Base-by-base conservation (phyloP, 495 filamentous ascomycete species). In the Friedmanniomyces endolithicus region DNA sequence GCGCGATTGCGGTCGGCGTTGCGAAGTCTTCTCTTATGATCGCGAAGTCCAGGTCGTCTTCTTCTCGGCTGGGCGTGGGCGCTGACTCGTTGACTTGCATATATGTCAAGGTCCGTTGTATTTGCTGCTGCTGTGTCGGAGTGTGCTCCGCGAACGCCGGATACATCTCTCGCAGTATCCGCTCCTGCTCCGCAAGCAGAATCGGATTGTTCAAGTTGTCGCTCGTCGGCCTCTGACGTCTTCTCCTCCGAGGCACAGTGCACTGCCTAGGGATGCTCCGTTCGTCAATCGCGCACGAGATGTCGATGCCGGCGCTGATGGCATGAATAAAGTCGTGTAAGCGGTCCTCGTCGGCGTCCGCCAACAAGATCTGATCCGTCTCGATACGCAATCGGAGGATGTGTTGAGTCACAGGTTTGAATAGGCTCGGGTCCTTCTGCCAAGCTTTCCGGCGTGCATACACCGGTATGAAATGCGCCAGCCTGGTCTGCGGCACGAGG, bases 361-460 rank as follows among this genome's bases (percentile, higher is more conserved):
- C 75, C 20, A 85, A 63, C 6, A 85, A 59, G 52, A 85, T 78
- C 66, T 85, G 82, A 50, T 85, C 80, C 4, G 77, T 74, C 58
- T 85, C 82, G 11, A 74, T 70, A 17, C 82, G 70, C 46, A 85
- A 54, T n/a, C 82, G 76, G 41, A 85, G 74, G 34, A 82, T 77
- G 60, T 75, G 76, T 27, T 76, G 72, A 25, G 74, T 71, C 52
- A 65, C 55, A 0, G 61, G 40, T 54, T 65, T 59, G 50, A 67
- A 69, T 2, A 66, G 53, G 19, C 58, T 60, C n/a, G 65, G 58
- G 55, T 71, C 64, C 43, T 63, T 66, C 29, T 63, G 59, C 54
- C 51, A 68, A 17, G 65, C 62, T 29, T 62, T 64, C 24, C 48
- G 52, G 1, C 68, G 61, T 19, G 63, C 57, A 1, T 58, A 25